phyloP scores from a whole-genome alignment of 2,329 filamentous ascomycete species.

The Colletotrichum incanum region DNA sequence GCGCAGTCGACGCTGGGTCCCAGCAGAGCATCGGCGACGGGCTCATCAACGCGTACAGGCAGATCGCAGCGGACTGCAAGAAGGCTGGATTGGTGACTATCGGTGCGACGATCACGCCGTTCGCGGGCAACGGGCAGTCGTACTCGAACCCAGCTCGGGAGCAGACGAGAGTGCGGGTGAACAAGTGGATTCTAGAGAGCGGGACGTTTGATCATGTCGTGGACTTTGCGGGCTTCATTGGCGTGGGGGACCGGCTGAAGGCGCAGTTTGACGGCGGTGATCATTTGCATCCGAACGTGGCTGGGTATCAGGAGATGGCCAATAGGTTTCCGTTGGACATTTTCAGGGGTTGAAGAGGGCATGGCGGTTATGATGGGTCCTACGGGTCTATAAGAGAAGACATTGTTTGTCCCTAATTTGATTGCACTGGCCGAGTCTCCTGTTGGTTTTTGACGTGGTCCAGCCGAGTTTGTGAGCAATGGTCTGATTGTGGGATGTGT shows the following conservation, averaged over 20 bases:
- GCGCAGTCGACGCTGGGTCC: constrained; percentile 58
- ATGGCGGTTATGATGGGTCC: neutral
- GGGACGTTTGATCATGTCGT: constrained; percentile 72
- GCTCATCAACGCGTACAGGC: constrained; percentile 71
- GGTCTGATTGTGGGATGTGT: too few relatives aligned
- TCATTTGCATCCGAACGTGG: constrained; percentile 74
- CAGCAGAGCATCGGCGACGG: constrained; percentile 66
- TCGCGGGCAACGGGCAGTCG: constrained; percentile 65
- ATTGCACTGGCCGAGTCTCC: too few relatives aligned
- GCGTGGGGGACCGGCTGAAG: constrained; percentile 66
- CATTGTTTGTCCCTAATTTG: neutral
- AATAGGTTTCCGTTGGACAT: constrained; percentile 70
- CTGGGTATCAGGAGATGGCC: constrained; percentile 73
- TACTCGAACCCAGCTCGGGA: constrained; percentile 72
- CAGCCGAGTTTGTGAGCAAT: too few relatives aligned
- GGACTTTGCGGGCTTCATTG: constrained; percentile 73
- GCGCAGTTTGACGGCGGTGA: constrained; percentile 73
- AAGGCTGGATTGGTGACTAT: constrained; percentile 70
- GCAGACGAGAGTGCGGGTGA: constrained; percentile 69
- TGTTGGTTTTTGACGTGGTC: too few relatives aligned
- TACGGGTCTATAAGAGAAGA: rapidly evolving
- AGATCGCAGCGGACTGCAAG: constrained; percentile 71
- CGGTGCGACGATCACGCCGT: constrained; percentile 78
- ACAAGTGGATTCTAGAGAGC: constrained; percentile 72
- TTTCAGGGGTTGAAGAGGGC: constrained; percentile 54